These are phyloP conservation scores for Podospora pseudopauciseta DNA, from an alignment of 495 filamentous ascomycete genomes.

Conservation along the genomic window DNA sequence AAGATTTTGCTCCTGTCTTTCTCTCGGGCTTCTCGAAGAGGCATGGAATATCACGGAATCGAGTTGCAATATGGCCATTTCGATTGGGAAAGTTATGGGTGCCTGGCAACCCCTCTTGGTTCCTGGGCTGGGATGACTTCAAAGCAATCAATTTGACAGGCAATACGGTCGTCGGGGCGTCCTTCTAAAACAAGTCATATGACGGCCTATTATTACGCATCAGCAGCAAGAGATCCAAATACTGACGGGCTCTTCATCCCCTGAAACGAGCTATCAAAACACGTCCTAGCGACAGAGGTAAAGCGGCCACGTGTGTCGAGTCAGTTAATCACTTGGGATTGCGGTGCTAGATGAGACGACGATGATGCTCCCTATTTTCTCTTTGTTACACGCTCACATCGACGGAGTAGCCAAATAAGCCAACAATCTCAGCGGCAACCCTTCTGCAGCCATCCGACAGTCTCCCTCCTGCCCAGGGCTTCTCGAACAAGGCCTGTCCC, in stretches of 20 bases:
- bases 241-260: background rate
- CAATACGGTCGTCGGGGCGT: background rate
- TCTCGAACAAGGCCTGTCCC: conserved; percentile 45
- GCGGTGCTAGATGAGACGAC: conserved; percentile 31
- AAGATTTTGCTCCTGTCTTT: background rate
- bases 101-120: background rate
- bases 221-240: background rate
- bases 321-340: conserved; percentile 39
- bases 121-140: background rate
- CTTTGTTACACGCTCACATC: conserved; percentile 41
- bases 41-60: conserved; percentile 25
- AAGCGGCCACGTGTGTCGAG: conserved; percentile 49
- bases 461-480: conserved; percentile 41
- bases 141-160: background rate
- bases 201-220: background rate
- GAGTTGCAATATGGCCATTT: background rate
- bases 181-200: background rate
- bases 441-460: conserved; percentile 50
- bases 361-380: conserved; percentile 27
- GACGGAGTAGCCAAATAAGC: conserved; percentile 31
- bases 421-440: conserved; percentile 30
- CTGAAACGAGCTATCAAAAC: background rate
- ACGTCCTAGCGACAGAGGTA: conserved; percentile 5
- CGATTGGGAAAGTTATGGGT: background rate
- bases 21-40: conserved; percentile 33